Percentiles rank a stretch among this genome's conserved stretches.
phyloP scores from a whole-genome alignment of 2,329 filamentous ascomycete genomes.

The Exserohilum rostratum region DNA sequence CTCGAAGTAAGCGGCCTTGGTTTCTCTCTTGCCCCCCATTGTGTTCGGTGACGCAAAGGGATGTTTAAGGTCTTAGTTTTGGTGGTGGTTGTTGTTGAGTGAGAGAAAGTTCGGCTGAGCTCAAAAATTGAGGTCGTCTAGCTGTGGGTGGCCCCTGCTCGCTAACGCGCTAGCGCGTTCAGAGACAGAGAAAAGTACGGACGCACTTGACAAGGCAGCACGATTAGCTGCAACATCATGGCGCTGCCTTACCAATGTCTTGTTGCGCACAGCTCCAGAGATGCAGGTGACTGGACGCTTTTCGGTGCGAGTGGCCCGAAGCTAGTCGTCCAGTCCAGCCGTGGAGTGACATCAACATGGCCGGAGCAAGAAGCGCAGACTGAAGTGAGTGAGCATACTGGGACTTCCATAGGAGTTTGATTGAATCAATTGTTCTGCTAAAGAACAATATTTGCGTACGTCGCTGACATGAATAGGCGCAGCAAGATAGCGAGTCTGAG shows the following conservation, averaged over 20 bases:
- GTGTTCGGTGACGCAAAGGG: conserved; percentile 95
- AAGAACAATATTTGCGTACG: neutral
- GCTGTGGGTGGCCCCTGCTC: conserved; percentile 32
- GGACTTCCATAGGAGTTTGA: neutral
- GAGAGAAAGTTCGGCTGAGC: conserved; percentile 19
- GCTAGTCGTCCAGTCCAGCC: conserved; percentile 61
- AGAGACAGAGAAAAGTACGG: conserved; percentile 17
- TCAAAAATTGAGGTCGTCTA: conserved; percentile 32
- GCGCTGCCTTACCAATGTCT: conserved; percentile 51
- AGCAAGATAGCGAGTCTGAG: conserved; percentile 31
- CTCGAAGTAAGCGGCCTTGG: conserved; percentile 98
- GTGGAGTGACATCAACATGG: conserved; percentile 40
- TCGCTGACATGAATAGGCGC: conserved; percentile 26
- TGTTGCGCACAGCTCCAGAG: conserved; percentile 25
- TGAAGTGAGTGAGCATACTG: conserved; percentile 30
- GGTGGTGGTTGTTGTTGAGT: conserved; percentile 32
- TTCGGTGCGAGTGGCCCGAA: conserved; percentile 76
- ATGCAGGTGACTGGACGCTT: conserved; percentile 56
- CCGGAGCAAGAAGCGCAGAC: conserved; percentile 26
- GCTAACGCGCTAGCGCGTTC: conserved; percentile 22
- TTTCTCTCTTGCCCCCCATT: conserved; percentile 97
- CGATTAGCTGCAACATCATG: conserved; percentile 28
- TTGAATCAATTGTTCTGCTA: neutral
- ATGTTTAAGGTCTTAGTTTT: conserved; percentile 87
- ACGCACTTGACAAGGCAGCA: conserved; percentile 11